Evolutionary conservation across 73 alveolate species (phyloP).

Genomic region (Paramecium primaurelia): DNA sequence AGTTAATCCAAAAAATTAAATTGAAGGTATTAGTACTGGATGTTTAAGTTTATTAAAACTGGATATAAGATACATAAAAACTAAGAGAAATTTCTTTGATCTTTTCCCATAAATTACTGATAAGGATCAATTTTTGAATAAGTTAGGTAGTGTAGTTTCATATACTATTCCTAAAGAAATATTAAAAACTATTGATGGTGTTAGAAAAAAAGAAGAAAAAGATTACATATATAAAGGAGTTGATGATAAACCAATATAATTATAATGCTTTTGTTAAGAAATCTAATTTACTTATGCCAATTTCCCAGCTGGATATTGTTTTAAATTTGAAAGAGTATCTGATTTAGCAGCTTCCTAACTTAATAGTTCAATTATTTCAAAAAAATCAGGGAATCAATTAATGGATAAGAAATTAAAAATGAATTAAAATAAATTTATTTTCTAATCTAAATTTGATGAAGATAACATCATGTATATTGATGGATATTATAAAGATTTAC

Average conservation of each 20-base stretch:
- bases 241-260: neutral
- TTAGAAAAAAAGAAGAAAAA: neutral
- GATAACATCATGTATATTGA: neutral
- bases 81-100: neutral
- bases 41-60: conserved; percentile 9
- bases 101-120: neutral
- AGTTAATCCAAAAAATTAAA: neutral
- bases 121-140: neutral
- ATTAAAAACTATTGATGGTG: neutral
- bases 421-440: neutral
- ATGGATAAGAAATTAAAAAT: neutral
- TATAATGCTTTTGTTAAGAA: conserved; percentile 8
- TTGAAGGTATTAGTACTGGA: neutral
- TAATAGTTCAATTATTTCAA: conserved; percentile 15
- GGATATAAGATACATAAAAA: neutral
- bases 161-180: conserved; percentile 10
- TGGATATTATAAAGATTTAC: conserved; percentile 5
- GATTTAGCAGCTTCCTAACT: neutral
- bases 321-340: neutral
- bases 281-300: neutral
- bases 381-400: neutral
- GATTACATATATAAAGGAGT: neutral
- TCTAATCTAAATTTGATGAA: neutral
- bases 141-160: neutral
- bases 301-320: conserved; percentile 2